Evolutionary conservation across 208 protist genomes (phyloP).

Genomic region (Endotrypanum monterogeii): DNA sequence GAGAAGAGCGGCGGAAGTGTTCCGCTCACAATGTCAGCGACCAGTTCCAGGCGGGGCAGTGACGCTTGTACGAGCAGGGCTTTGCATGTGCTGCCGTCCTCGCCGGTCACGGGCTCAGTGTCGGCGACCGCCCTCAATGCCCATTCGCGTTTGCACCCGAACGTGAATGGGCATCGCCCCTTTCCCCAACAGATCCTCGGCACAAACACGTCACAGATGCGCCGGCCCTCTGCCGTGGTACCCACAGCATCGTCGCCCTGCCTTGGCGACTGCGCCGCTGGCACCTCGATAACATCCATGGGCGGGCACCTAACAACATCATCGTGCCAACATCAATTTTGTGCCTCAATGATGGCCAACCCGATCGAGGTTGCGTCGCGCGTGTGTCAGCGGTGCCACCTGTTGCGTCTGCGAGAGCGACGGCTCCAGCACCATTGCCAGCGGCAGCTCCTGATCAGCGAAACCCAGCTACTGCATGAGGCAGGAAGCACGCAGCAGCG

Average conservation of each 20-base stretch:
- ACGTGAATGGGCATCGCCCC: neutral
- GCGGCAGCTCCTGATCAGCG: constrained; percentile 17
- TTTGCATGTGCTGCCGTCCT: neutral
- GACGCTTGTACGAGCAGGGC: neutral
- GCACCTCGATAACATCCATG: neutral
- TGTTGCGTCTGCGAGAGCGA: constrained; percentile 19
- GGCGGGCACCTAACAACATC: neutral
- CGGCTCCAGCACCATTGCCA: constrained; percentile 16
- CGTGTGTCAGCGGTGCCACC: constrained; percentile 27
- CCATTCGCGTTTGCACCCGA: neutral
- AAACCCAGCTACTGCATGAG: constrained; percentile 5
- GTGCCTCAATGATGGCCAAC: neutral
- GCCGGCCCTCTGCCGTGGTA: constrained; percentile 6
- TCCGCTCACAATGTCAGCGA: neutral
- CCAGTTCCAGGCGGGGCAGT: neutral
- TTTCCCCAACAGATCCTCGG: neutral
- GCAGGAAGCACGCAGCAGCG: constrained; percentile 11
- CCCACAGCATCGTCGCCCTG: constrained; percentile 8
- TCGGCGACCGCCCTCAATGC: neutral
- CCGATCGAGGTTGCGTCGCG: constrained; percentile 30
- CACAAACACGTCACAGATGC: neutral
- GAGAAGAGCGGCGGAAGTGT: neutral
- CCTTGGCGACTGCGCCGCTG: neutral
- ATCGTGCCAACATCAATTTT: constrained; percentile 1
- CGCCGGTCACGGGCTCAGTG: neutral